A percentile compares a stretch with the other conserved stretches of the same genome.
Evolutionary conservation across 2,329 filamentous ascomycete species (phyloP).

Genomic region (Cadophora sp.): DNA sequence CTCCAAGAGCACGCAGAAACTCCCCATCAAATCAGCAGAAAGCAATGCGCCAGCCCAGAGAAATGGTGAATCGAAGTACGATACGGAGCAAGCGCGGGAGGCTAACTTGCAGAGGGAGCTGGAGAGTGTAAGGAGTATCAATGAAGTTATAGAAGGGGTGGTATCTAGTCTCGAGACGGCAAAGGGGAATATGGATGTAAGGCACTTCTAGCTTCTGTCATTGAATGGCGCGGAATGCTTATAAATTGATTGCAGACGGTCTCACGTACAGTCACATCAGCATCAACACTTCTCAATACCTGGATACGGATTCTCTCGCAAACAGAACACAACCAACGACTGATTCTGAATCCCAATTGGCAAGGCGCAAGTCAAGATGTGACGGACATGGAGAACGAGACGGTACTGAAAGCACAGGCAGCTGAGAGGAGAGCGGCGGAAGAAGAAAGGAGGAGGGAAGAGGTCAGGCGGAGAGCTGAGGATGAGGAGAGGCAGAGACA

Average conservation of each 20-base stretch:
- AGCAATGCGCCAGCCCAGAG: conserved; percentile 40
- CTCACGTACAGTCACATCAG: conserved; percentile 82
- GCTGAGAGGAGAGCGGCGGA: conserved; percentile 79
- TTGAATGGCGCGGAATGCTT: conserved; percentile 4
- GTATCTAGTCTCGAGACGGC: conserved; percentile 74
- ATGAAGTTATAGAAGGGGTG: conserved; percentile 83
- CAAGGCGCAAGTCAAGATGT: conserved; percentile 88
- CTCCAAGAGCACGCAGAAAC: conserved; percentile 40
- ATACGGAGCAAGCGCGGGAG: conserved; percentile 73
- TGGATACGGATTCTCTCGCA: conserved; percentile 97
- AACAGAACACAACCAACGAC: conserved; percentile 94
- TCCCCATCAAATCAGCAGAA: conserved; percentile 33
- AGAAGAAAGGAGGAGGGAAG: conserved; percentile 79
- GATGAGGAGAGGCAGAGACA: conserved; percentile 60
- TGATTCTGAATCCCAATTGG: conserved; percentile 89
- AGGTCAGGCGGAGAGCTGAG: conserved; percentile 67
- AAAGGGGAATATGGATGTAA: conserved; percentile 78
- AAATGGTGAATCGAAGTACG: conserved; percentile 60
- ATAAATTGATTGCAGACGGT: conserved; percentile 66
- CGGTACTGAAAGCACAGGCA: conserved; percentile 73
- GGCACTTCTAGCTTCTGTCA: conserved; percentile 34
- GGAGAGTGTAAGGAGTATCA: conserved; percentile 83
- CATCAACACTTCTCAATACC: conserved; percentile 88
- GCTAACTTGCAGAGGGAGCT: conserved; percentile 79
- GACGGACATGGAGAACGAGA: conserved; percentile 84